Evolutionary conservation across 2,329 filamentous ascomycete species (phyloP), one percentile per base, ranked within the genome.

Genomic region (Aspergillus phoenicis): DNA sequence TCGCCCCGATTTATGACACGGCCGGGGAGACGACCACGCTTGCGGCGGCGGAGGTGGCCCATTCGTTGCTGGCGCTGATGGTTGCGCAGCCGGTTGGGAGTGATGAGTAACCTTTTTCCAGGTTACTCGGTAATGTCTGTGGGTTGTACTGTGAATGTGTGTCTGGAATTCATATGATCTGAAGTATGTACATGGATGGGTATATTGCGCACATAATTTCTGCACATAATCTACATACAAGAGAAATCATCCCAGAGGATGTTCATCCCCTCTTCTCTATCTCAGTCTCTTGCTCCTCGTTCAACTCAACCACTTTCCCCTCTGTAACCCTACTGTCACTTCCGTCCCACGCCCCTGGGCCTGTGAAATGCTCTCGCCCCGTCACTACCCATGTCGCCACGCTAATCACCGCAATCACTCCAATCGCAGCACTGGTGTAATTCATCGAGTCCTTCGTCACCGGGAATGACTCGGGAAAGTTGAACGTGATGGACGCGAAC

Each of bases 361-460:
- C 83, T 0, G 78, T 82, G 63, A 85, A 86, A 22, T 78, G 71
- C 63, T 79, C 82, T 57, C 77, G 70, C 0, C 81, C 83, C 0
- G 81, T 84, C 1, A 78, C 82, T 7, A 84, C 61, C 84, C 83
- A 86, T 1, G 82, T 85, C 2, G 81, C 66, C 1, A 77, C 45
- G 15, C 79, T 82, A 17, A 87, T 75, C 5, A 85, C 61, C 69
- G 81, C 84, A 41, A 86, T 81, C 1, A 83, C 75, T 0, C 84
- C 84, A 30, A 85, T 80, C 0, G 84, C 84, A 0, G 84, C 84
- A 22, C 78, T 81, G 0, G 83, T 85, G 64, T 85, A 86, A 60
- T 85, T 87, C 84, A 86, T 87, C 38, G 83, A 84, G 26, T 83
- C 78, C 36, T 76, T 76, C 1, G 74, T 77, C n/a, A 87, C 83